Percentiles rank a stretch among this genome's conserved stretches.
Evolutionary conservation across 331 rosid species (phyloP).

Genomic region (Spiraea crenata): DNA sequence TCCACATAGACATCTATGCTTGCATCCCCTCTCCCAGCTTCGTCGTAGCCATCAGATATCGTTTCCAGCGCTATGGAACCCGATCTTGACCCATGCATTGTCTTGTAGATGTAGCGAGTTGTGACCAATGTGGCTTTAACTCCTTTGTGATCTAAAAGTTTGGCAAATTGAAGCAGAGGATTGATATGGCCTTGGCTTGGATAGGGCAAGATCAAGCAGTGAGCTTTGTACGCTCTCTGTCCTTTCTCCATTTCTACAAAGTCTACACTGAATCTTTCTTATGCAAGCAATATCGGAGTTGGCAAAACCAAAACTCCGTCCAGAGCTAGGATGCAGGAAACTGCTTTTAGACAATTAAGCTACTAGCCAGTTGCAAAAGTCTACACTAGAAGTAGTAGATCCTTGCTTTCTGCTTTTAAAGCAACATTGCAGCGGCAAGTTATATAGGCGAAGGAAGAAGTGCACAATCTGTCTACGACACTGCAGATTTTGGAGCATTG

Average conservation of each 20-base stretch:
- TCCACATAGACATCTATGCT: background rate
- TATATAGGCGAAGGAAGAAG: background rate
- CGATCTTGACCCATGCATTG: conserved; percentile 4
- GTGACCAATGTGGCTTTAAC: conserved; percentile 28
- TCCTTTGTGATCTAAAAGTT: conserved; percentile 33
- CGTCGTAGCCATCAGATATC: conserved; percentile 19
- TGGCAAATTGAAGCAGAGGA: conserved; percentile 40
- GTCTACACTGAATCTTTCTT: background rate
- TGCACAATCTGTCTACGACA: conserved; percentile 2
- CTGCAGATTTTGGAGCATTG: background rate
- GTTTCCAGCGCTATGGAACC: conserved; percentile 6
- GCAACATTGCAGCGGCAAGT: background rate
- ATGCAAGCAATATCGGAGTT: too few species aligned
- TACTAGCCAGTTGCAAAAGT: background rate
- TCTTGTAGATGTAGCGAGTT: conserved; percentile 9
- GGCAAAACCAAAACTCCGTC: too few species aligned
- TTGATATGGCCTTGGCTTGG: conserved; percentile 44
- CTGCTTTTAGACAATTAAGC: too few species aligned
- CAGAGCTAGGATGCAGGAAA: too few species aligned
- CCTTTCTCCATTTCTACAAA: conserved; percentile 4
- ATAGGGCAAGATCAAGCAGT: conserved; percentile 33
- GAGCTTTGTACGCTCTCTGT: conserved; percentile 16
- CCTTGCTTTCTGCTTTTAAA: background rate
- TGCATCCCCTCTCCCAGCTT: background rate
- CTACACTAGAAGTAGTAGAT: background rate